These are phyloP conservation scores for Populus euphratica DNA, from an alignment of 345 rosid species.

Conservation along the genomic window DNA sequence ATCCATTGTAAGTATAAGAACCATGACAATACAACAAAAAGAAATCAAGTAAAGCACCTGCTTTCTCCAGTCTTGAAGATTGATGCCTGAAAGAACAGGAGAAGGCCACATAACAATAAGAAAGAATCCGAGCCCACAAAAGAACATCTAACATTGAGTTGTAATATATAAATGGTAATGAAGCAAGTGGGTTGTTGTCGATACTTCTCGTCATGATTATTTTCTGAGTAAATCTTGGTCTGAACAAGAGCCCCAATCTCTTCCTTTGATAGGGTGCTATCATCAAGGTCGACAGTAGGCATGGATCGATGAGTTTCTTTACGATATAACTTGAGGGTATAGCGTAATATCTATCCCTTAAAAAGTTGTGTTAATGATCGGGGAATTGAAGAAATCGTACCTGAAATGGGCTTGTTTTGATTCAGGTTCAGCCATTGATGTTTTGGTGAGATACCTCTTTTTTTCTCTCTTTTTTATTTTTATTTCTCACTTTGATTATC, in stretches of 20 bases:
- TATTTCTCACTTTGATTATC: too few relatives aligned
- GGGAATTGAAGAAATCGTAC: background rate
- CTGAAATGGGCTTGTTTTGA: background rate
- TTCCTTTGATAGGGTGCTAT: slow-evolving; percentile 31
- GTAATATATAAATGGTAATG: background rate
- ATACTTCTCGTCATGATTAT: slow-evolving; percentile 27
- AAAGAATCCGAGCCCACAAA: background rate
- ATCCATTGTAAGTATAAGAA: too few relatives aligned
- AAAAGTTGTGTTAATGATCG: too few relatives aligned
- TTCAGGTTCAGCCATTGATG: slow-evolving; percentile 15
- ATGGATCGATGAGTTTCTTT: background rate
- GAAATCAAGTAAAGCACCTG: slow-evolving; percentile 27
- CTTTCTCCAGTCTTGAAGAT: slow-evolving; percentile 26
- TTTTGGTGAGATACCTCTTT: too few relatives aligned
- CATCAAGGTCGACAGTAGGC: background rate
- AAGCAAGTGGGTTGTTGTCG: too few relatives aligned
- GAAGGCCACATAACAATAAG: background rate
- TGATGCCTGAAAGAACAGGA: slow-evolving; percentile 37
- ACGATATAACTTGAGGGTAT: too few relatives aligned
- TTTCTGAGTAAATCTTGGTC: slow-evolving; percentile 24
- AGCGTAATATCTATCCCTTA: too few relatives aligned
- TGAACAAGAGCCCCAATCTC: slow-evolving; percentile 61
- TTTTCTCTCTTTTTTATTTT: too few relatives aligned
- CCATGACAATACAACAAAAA: background rate
- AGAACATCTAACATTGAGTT: too few relatives aligned